Base-by-base conservation (phyloP, 2,329 filamentous ascomycete genomes). In the Westerdykella ornata region DNA sequence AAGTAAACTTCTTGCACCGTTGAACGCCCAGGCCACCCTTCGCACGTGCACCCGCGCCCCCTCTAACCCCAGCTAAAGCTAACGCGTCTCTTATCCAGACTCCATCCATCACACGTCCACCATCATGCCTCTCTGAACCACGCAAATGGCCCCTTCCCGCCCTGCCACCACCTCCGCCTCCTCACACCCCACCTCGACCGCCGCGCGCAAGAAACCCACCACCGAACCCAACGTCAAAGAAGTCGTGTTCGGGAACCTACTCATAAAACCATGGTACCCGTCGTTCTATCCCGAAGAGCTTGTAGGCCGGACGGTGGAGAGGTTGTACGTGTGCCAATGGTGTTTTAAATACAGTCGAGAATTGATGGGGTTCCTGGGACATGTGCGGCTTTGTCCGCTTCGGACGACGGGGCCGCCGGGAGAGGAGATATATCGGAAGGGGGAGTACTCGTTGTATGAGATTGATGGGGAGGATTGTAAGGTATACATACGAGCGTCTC, bases 301-400 rank as follows among this genome's bases (percentile, higher is more conserved):
- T 5, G 63, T 73, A 11, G 70, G 69, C 20, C 50, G 65, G 38
- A 61, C 62, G 40, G 53, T 66, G 12, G 70, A 73, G 18, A 60
- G 81, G 42, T 71, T 97, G 6, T 94, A 89, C 55, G 85, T 97
- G 26, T 98, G 92, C 61, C 84, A 86, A 26, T 84, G 80, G 73
- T 98, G 92, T 71, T 97, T 97, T 73, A 90, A 89, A 61, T 98
- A 98, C 66, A 84, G 84, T n/a, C 68, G 67, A 35, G 72, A 76
- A 53, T 54, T 74, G 20, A 63, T 70, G 50, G 65, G 63, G 40
- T 75, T 69, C 49, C 51, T 74, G 42, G 68, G 67, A 17, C 72
- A 75, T 60, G 56, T 67, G 54, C 70, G 49, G 45, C 65, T 54
- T 1, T 40, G 38, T 32, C 51, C 53, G 38, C 36, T 67, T 34